Evolutionary conservation across 768 basidiomycete species (phyloP), one percentile per base, ranked within the genome.

Genomic region (Collybiopsis confluens): DNA sequence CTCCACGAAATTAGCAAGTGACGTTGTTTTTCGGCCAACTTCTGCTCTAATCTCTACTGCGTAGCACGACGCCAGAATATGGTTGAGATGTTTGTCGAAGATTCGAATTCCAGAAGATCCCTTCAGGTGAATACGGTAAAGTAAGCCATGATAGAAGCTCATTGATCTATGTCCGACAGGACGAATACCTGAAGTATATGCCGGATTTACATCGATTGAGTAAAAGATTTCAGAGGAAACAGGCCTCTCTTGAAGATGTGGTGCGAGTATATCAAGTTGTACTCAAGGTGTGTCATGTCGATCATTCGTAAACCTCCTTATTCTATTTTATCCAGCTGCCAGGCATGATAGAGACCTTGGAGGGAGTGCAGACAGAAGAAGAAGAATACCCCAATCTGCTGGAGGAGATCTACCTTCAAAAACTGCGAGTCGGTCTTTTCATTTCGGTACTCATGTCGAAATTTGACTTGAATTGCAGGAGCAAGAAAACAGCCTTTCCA

Each of bases 191-290:
- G 61, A 92, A 90, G 62, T 65, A 81, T 16, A 93, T 99, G 85
- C 97, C 97, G 0, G 97, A 99, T 65, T 82, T 99, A 67, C 88
- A 88, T 59, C 83, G 97, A 2, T 78, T 99, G 20, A 86, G 86
- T 63, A 98, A 98, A 66, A 82, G 90, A 16, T 95, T 99, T 70
- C 88, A 92, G 67, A 89, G 88, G 58, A 79, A 83, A 0, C 77
- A 82, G 4, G 94, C 94, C 0, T 83, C 84, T 0, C 79, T 99
- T 4, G 94, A 98, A 62, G 95, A 99, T 61, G 93, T 98, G 6
- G 93, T 98, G 9, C 83, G 96, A 1, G 88, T 96, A 0, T 98
- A 98, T 65, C 96, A 99, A 66, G 93, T 95, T 1, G 84, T 94
- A 1, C 68, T 89, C 23, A 90, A 90, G 74, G 7, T 20, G 18